Evolutionary conservation across 148 eudicot species (phyloP).

Genomic region (Euryodendron excelsum): DNA sequence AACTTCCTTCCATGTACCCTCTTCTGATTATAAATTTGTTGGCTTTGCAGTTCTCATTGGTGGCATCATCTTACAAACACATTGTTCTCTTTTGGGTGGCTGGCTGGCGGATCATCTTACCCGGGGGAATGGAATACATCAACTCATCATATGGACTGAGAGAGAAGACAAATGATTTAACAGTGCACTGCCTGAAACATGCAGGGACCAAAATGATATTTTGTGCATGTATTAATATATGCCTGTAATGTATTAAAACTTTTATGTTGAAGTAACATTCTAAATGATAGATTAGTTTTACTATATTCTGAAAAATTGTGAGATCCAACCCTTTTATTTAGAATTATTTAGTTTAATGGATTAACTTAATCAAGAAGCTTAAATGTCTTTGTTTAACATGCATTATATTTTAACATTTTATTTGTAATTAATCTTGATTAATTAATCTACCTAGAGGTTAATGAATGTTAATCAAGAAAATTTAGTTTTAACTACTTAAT

Average conservation of each 20-base stretch:
- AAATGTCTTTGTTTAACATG: no score
- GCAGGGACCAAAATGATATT: not conserved
- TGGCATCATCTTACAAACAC: not conserved
- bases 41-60: constrained; percentile 1
- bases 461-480: no score
- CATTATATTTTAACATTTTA: no score
- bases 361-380: no score
- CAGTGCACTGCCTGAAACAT: not conserved
- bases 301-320: no score
- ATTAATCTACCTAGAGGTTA: no score
- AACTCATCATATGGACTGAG: not conserved
- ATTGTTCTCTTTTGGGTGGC: not conserved
- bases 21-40: constrained; percentile 7
- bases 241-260: not conserved
- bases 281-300: no score
- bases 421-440: no score
- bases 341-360: no score
- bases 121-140: not conserved
- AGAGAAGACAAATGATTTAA: not conserved
- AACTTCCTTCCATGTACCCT: not conserved
- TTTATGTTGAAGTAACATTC: not conserved
- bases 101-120: not conserved
- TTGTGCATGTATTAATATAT: not conserved
- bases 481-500: no score
- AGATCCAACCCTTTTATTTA: no score